Conservation (phyloP, 352 stramenopile species). For the Peronospora belbahrii region DNA sequence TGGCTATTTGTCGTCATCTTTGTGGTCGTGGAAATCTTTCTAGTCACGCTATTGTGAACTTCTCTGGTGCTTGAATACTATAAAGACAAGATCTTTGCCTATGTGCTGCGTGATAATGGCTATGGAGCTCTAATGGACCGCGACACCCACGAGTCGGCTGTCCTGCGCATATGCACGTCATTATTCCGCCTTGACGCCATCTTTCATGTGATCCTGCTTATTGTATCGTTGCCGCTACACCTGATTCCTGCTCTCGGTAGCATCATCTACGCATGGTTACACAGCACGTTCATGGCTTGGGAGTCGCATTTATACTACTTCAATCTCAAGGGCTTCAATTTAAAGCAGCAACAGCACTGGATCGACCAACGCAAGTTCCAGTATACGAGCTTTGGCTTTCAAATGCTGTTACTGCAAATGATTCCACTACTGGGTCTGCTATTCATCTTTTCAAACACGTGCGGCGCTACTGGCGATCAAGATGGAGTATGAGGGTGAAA, state of each 20-base stretch:
- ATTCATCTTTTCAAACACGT: conserved; percentile 63
- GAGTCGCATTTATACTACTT: conserved; percentile 58
- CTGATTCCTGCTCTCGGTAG: conserved; percentile 49
- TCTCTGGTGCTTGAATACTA: conserved; percentile 42
- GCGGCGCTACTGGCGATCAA: conserved; percentile 52
- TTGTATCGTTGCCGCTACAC: conserved; percentile 49
- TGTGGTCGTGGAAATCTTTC: conserved; percentile 51
- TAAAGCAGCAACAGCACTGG: conserved; percentile 42
- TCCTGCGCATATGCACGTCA: conserved; percentile 27
- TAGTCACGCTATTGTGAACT: conserved; percentile 41
- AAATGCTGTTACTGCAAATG: conserved; percentile 49
- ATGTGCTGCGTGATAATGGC: conserved; percentile 35
- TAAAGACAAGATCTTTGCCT: conserved; percentile 51
- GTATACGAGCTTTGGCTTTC: conserved; percentile 47
- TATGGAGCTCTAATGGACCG: conserved; percentile 26
- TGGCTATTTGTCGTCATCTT: conserved; percentile 48
- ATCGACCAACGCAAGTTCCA: conserved; percentile 33
- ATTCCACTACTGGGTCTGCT: conserved; percentile 43
- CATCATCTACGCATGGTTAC: conserved; percentile 48
- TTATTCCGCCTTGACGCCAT: conserved; percentile 43
- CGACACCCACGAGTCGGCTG: conserved; percentile 27
- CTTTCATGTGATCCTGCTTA: conserved; percentile 36
- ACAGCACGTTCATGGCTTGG: conserved; percentile 47
- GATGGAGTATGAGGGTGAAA: conserved; percentile 39
- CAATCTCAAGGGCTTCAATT: conserved; percentile 35